Conservation (phyloP, 2,329 filamentous ascomycete species). For the Sordariomycetes sp. region DNA sequence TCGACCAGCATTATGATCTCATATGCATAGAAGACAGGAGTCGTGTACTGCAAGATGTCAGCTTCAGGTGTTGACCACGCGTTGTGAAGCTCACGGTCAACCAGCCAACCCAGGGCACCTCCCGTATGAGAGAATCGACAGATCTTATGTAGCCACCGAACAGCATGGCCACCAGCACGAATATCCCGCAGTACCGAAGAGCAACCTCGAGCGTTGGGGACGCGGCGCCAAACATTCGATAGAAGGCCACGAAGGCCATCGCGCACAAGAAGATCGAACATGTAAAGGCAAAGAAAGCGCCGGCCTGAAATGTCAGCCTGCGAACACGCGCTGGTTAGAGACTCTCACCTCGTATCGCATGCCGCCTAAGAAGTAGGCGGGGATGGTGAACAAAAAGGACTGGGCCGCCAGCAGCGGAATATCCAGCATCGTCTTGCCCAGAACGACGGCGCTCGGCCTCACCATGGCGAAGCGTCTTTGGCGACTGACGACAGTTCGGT, state of each 20-base stretch:
- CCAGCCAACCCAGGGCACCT: constrained; percentile 68
- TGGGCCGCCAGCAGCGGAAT: constrained; percentile 28
- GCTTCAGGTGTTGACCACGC: background rate
- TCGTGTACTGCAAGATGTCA: constrained; percentile 52
- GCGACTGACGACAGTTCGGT: constrained; percentile 27
- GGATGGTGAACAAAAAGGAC: constrained; percentile 29
- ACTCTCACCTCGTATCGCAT: constrained; percentile 1
- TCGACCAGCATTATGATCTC: constrained; percentile 70
- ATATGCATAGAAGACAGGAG: constrained; percentile 66
- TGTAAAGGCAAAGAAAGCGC: constrained; percentile 35
- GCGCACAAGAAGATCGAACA: constrained; percentile 28
- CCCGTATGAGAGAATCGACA: constrained; percentile 39
- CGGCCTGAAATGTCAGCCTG: constrained; percentile 29
- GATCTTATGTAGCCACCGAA: constrained; percentile 55
- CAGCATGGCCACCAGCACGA: constrained; percentile 44
- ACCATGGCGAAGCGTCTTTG: constrained; percentile 23
- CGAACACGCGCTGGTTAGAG: constrained; percentile 4
- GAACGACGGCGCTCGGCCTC: constrained; percentile 19
- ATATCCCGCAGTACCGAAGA: constrained; percentile 36
- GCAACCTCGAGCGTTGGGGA: constrained; percentile 53
- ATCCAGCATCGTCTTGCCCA: constrained; percentile 25
- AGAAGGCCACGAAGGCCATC: constrained; percentile 60
- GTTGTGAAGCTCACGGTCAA: background rate
- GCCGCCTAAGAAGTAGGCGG: constrained; percentile 35
- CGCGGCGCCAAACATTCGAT: constrained; percentile 62